A percentile compares a stretch with the other conserved stretches of the same genome.
Evolutionary conservation across 192 early-diverging fungal genomes (phyloP).

Genomic region (Coemansia umbellata): DNA sequence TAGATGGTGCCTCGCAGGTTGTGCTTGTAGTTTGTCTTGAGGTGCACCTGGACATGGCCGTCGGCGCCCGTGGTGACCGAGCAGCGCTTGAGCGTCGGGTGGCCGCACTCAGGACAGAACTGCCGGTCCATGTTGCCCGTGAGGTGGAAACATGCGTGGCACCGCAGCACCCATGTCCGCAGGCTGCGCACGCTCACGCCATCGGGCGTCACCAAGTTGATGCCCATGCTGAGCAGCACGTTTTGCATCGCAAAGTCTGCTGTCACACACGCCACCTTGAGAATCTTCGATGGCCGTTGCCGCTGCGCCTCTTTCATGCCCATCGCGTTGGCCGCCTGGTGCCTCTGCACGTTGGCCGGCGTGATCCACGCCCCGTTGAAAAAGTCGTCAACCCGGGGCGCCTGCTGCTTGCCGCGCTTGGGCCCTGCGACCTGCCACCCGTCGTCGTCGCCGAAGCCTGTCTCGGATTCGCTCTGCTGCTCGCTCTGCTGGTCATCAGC

Average conservation of each 20-base stretch:
- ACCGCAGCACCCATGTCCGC: constrained; percentile 88
- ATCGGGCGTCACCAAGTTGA: constrained; percentile 79
- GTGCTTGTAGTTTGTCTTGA: constrained; percentile 90
- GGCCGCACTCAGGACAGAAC: constrained; percentile 93
- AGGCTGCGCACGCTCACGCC: constrained; percentile 72
- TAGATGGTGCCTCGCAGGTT: constrained; percentile 86
- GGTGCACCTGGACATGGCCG: constrained; percentile 74
- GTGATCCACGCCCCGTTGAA: constrained; percentile 91
- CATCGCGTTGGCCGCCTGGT: constrained; percentile 57
- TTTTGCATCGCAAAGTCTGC: constrained; percentile 97
- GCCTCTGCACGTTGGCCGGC: constrained; percentile 75
- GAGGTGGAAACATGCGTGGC: constrained; percentile 87
- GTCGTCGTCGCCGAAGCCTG: constrained; percentile 34
- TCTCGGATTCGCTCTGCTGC: constrained; percentile 10
- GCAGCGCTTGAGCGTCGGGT: constrained; percentile 79
- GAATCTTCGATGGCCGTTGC: constrained; percentile 2
- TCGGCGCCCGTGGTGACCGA: constrained; percentile 74
- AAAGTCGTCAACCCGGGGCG: constrained; percentile 48
- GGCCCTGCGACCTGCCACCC: constrained; percentile 50
- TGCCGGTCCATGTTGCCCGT: constrained; percentile 83
- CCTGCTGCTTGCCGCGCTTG: constrained; percentile 24
- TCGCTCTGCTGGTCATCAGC: constrained; percentile 1
- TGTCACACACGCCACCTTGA: constrained; percentile 86
- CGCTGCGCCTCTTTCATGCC: constrained; percentile 45
- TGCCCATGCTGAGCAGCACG: constrained; percentile 88